phyloP scores from a whole-genome alignment of 176 grass and related monocot genomes.

The Miscanthus lutarioriparius region DNA sequence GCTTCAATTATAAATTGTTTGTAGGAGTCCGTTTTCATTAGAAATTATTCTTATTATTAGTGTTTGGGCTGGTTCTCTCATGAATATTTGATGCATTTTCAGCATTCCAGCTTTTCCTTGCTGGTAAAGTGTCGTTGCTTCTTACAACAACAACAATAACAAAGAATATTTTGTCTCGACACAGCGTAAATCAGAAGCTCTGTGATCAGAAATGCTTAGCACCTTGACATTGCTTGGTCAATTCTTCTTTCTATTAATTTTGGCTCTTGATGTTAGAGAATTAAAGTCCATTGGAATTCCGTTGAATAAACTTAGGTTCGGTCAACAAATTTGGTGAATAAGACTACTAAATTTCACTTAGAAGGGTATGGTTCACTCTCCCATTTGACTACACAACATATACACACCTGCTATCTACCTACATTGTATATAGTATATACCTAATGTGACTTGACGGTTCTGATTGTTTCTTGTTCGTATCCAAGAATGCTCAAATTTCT shows the following conservation, averaged over 20 bases:
- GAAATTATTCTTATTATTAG: neutral
- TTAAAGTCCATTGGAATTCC: neutral
- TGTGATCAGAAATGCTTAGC: neutral
- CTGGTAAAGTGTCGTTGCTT: neutral
- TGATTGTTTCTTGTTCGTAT: neutral
- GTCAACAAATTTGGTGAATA: neutral
- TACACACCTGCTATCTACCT: neutral
- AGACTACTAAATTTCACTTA: neutral
- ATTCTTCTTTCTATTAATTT: neutral
- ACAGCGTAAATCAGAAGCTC: neutral
- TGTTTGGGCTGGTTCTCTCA: neutral
- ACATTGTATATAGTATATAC: neutral
- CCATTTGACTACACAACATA: neutral
- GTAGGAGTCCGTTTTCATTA: neutral
- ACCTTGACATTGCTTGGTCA: neutral
- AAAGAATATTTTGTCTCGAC: neutral
- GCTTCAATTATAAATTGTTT: neutral
- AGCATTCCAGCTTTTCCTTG: neutral
- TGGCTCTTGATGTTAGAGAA: neutral
- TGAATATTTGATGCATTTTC: neutral
- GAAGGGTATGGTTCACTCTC: neutral
- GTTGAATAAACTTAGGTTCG: neutral
- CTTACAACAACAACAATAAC: neutral
- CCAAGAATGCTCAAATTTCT: slow-evolving; percentile 1
- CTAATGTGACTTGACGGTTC: neutral